Base-by-base conservation (phyloP, 192 early-diverging fungal species). In the Coemansia sp. region DNA sequence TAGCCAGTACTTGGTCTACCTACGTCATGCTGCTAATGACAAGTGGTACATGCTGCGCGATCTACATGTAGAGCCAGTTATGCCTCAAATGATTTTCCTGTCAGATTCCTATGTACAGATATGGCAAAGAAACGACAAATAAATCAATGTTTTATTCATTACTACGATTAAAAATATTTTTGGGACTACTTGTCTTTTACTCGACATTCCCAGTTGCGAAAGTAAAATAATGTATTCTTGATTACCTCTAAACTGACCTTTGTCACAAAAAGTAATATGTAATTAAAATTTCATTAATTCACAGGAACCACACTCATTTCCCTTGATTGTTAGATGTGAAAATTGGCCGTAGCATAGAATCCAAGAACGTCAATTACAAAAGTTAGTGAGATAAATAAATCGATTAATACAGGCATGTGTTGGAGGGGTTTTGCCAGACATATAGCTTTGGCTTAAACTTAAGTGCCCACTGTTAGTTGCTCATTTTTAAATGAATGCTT, bases 11-110 rank as follows among this genome's bases (percentile, higher is more conserved):
- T 89, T 95, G 45, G 87, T 92, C 0, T 92, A 95, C 75, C 80
- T 96, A 53, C 85, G 88, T n/a, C 84, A 90, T 67, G 83, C 84
- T 17, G 88, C 89, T 3, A 87, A 86, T 62, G 93, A 93, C 65
- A 91, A 95, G 72, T 99, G 97, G 97, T 94, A 93, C 74, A 91
- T 89, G 77, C 91, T 97, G 31, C 97, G 96, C 66, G 97, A 99
- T 76, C 82, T 99, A 58, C 86, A 92, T 61, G 94, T 96, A 5
- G 93, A 97, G 60, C 92, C 93, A 55, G 91, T 96, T 46, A 89
- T 93, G 80, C 91, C 97, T 6, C 94, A 98, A 62, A 94, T 96
- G 93, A 91, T 99, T 41, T 92, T 95, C 60, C 77, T 98, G 42
- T 91, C 92, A 0, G 97, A 98, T 65, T 88, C 91, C 1, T 97